Evolutionary conservation across 352 stramenopile genomes (phyloP).

Genomic region (Discostella stelligera): DNA sequence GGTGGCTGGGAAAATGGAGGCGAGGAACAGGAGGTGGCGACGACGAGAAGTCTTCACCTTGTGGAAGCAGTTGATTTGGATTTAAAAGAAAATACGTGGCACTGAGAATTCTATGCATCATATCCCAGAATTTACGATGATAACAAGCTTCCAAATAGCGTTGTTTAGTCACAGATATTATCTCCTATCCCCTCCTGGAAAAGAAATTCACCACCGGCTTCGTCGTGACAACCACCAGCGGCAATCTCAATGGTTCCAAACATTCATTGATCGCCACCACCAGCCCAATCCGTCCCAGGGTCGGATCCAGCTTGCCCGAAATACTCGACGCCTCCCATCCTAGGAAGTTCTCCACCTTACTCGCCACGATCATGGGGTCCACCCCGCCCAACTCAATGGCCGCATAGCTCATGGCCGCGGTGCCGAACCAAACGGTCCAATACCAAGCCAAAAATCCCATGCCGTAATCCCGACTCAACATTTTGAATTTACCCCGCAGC

Average conservation of each 20-base stretch:
- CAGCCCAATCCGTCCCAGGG: conserved; percentile 71
- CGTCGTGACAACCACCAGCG: conserved; percentile 77
- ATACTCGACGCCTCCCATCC: conserved; percentile 49
- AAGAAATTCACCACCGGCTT: conserved; percentile 77
- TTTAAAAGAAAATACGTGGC: background rate
- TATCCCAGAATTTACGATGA: background rate
- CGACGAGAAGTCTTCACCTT: background rate
- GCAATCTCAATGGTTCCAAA: conserved; percentile 77
- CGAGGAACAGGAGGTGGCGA: conserved; percentile 1
- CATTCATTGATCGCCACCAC: conserved; percentile 78
- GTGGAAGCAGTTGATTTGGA: background rate
- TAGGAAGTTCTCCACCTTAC: conserved; percentile 57
- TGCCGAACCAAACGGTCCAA: conserved; percentile 70
- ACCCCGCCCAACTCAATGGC: conserved; percentile 72
- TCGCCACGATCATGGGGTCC: conserved; percentile 67
- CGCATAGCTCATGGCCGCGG: conserved; percentile 56
- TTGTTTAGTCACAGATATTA: no score
- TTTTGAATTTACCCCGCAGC: conserved; percentile 75
- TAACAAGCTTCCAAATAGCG: no score
- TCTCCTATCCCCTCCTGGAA: conserved; percentile 26
- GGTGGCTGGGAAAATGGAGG: conserved; percentile 33
- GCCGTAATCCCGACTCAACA: conserved; percentile 71
- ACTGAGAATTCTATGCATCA: background rate
- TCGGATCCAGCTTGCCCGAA: conserved; percentile 69
- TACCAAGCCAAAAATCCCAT: conserved; percentile 77